A percentile compares a stretch with the other conserved stretches of the same genome.
Evolutionary conservation across 345 rosid species (phyloP).

Genomic region (Hevea brasiliensis): DNA sequence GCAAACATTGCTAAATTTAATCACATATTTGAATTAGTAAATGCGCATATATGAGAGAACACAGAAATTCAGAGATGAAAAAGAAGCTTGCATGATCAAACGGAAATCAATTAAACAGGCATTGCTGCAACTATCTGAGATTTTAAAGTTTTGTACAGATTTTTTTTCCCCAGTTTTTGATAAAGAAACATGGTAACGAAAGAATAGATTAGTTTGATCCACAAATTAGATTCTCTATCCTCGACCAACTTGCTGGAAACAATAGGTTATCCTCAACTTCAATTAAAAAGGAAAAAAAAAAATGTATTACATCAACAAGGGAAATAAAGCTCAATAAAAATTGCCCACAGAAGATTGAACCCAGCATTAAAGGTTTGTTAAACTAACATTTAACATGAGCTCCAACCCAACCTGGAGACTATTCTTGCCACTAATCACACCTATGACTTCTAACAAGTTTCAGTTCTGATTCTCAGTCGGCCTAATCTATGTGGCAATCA

Average conservation of each 20-base stretch:
- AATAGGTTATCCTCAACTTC: neutral
- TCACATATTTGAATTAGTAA: neutral
- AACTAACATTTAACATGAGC: neutral
- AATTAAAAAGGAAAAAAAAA: neutral
- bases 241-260: neutral
- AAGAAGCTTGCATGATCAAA: neutral
- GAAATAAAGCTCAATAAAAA: neutral
- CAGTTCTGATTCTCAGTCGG: neutral
- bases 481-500: neutral
- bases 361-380: neutral
- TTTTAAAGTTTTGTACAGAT: neutral
- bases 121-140: neutral
- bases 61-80: neutral
- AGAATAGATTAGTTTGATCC: neutral
- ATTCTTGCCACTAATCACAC: neutral
- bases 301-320: neutral
- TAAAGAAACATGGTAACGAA: neutral
- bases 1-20: neutral
- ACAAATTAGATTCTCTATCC: neutral
- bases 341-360: neutral
- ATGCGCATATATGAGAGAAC: too few relatives aligned
- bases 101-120: neutral
- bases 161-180: too few relatives aligned
- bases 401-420: neutral
- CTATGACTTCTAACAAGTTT: neutral